phyloP scores from a whole-genome alignment of 306 rosid genomes.

The Begonia masoniana region DNA sequence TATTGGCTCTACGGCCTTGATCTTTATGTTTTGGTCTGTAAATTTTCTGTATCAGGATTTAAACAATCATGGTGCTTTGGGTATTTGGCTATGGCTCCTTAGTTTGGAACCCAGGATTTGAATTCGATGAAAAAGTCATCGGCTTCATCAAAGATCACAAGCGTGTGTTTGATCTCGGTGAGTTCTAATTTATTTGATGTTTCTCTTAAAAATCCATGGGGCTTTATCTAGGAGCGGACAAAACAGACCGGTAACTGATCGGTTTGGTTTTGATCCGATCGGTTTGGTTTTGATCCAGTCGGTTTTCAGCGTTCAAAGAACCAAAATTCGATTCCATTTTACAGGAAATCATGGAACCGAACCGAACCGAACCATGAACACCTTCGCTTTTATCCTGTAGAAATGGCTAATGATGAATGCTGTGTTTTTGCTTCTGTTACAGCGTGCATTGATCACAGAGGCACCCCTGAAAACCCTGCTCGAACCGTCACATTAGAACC shows the following conservation, averaged over 20 bases:
- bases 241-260: no score
- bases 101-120: slow-evolving; percentile 93
- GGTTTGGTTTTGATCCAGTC: no score
- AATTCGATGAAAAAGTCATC: slow-evolving; percentile 59
- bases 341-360: no score
- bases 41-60: slow-evolving; percentile 19
- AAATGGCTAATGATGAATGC: no score
- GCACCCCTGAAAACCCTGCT: slow-evolving; percentile 88
- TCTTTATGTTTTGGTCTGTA: neutral
- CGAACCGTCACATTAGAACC: slow-evolving; percentile 80
- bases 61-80: slow-evolving; percentile 80
- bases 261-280: no score
- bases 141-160: slow-evolving; percentile 81
- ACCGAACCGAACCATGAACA: no score
- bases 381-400: no score
- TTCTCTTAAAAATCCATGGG: no score
- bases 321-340: no score
- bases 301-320: no score
- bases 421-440: neutral
- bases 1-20: neutral
- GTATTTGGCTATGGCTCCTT: slow-evolving; percentile 95
- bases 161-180: slow-evolving; percentile 93
- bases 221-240: no score
- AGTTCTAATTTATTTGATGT: neutral
- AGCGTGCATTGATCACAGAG: slow-evolving; percentile 93